Percentiles rank a stretch among this genome's conserved stretches.
Evolutionary conservation across 2,329 filamentous ascomycete species (phyloP).

Genomic region (Colletotrichum noveboracense): DNA sequence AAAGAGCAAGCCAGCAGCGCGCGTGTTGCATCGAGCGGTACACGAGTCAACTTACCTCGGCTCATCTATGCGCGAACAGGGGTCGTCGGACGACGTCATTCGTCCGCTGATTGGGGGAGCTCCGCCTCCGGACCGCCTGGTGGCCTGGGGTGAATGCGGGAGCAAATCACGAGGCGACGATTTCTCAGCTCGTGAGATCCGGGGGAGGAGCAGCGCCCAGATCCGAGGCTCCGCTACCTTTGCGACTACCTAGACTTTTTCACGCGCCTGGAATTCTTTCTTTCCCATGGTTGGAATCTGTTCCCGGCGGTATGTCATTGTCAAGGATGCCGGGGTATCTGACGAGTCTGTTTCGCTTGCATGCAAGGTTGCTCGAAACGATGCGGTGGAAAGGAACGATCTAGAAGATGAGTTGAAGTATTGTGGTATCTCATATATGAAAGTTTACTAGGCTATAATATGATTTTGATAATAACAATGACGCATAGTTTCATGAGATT

Average conservation of each 20-base stretch:
- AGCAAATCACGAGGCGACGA: slow-evolving; percentile 18
- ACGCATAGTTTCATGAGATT: neutral
- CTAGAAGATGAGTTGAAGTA: neutral
- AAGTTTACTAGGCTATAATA: neutral
- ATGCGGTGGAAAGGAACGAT: neutral
- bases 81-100: neutral
- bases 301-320: neutral
- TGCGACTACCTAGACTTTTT: neutral
- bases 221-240: slow-evolving; percentile 8
- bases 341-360: neutral
- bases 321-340: neutral
- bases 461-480: neutral
- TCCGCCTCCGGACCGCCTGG: neutral
- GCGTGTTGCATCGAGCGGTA: neutral
- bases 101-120: slow-evolving; percentile 7
- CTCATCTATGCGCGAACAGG: slow-evolving; percentile 22
- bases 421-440: neutral
- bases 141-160: slow-evolving; percentile 12
- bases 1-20: neutral
- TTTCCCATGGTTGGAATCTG: neutral
- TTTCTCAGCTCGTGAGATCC: slow-evolving; percentile 14
- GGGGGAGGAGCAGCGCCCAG: neutral
- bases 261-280: neutral
- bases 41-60: slow-evolving; percentile 22
- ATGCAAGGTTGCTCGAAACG: neutral